phyloP scores from a whole-genome alignment of 192 early-diverging fungal species.

The Linnemannia schmuckeri region DNA sequence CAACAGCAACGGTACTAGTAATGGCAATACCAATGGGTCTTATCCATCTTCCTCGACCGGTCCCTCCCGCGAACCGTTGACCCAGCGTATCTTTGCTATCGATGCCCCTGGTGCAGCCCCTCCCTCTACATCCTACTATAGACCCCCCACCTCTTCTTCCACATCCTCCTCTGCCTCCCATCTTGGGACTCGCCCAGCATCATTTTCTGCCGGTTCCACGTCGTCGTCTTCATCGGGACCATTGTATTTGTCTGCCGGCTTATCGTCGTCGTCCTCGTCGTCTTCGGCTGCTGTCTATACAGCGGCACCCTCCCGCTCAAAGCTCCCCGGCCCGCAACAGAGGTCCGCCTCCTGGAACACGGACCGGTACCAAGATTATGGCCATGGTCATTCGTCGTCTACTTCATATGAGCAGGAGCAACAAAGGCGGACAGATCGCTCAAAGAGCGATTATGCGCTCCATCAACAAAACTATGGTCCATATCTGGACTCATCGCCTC shows the following conservation, averaged over 20 bases:
- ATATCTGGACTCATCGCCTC: slow-evolving; percentile 22
- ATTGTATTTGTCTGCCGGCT: background rate
- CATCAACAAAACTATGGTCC: slow-evolving; percentile 55
- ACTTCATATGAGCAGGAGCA: slow-evolving; percentile 25
- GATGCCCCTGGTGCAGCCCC: background rate
- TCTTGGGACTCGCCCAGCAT: slow-evolving; percentile 24
- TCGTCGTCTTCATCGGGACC: slow-evolving; percentile 13
- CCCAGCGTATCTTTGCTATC: background rate
- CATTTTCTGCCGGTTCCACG: slow-evolving; percentile 19
- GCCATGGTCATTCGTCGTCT: background rate
- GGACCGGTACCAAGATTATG: slow-evolving; percentile 37
- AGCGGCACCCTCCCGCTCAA: slow-evolving; percentile 9
- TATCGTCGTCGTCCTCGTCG: slow-evolving; percentile 8
- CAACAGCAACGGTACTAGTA: background rate
- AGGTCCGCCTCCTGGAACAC: slow-evolving; percentile 47
- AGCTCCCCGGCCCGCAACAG: slow-evolving; percentile 18
- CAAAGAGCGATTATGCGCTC: slow-evolving; percentile 53
- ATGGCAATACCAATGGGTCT: background rate
- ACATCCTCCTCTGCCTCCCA: slow-evolving; percentile 21
- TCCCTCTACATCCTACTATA: background rate
- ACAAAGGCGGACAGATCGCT: slow-evolving; percentile 34
- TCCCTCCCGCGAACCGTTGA: too few species aligned
- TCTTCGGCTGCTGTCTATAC: slow-evolving; percentile 11
- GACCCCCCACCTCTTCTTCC: background rate
- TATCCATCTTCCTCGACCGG: background rate